Base-by-base conservation (phyloP, 1,139 yeast genomes). In the Saccharomyces hybrid region DNA sequence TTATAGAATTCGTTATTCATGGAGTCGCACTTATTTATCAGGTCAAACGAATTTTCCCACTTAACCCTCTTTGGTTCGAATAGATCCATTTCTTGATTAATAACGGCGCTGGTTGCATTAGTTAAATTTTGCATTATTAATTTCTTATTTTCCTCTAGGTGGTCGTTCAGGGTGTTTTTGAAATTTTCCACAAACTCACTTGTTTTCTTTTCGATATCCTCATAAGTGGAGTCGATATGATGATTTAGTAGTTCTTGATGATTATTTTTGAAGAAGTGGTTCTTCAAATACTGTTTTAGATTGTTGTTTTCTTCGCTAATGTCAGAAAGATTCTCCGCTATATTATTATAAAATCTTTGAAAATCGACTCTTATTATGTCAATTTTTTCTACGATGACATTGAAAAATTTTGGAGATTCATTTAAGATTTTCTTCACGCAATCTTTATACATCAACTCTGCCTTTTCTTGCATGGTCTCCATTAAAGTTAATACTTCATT, bases 11-110 rank as follows among this genome's bases (percentile, higher is more conserved):
- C 57, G 16, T 61, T 61, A 51, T 62, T 68, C 14, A 69, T 56
- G 1, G 67, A 64, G 57, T 74, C 77, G 54, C 74, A 68, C 8
- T 57, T 55, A 54, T 73, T 72, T 34, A 73, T 66, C 9, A 70
- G 60, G 7, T 65, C 68, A 25, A 69, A 66, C 0, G 75, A 62
- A 3, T 59, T 58, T 53, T 70, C 71, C 74, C 76, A 73, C 41
- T 64, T 67, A 5, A 58, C 53, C 53, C 61, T 63, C 6, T 65
- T 61, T 1, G 73, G 71, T 11, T 62, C 62, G 47, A 73, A 63
- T 8, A 62, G 55, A 1, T 62, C 51, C 58, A 65, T 63, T 54
- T 73, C 76, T 16, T 65, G 60, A 1, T 63, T 57, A 41, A 73
- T 67, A 1, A 73, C 64, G 19, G 69, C 70, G 2, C 61, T 53